Conservation (phyloP, 2,329 filamentous ascomycete species). For the Claviceps lovelessii region DNA sequence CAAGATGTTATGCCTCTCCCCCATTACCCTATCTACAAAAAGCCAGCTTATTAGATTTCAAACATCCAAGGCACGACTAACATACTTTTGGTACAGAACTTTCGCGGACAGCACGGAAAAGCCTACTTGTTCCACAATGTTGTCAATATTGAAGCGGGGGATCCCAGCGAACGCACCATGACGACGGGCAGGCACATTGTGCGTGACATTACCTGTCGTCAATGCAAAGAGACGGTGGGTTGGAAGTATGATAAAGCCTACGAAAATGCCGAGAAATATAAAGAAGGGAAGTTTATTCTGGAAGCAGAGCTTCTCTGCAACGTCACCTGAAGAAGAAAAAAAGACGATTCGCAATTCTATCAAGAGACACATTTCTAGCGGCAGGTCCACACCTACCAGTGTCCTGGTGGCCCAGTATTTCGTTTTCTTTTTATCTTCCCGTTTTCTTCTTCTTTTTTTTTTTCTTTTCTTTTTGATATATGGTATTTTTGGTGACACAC, state of each 20-base stretch:
- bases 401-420: background rate
- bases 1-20: background rate
- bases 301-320: conserved; percentile 80
- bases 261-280: conserved; percentile 87
- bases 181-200: conserved; percentile 92
- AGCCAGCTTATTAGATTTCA: too few species aligned
- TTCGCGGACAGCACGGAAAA: conserved; percentile 95
- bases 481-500: background rate
- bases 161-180: conserved; percentile 92
- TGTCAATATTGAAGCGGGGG: conserved; percentile 74
- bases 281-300: conserved; percentile 95
- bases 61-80: background rate
- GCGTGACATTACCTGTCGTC: conserved; percentile 78
- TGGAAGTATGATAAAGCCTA: conserved; percentile 99
- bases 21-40: too few species aligned
- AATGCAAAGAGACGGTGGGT: conserved; percentile 84
- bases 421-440: too few species aligned
- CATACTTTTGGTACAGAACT: conserved; percentile 49
- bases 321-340: conserved; percentile 34
- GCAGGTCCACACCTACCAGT: background rate
- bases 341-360: background rate
- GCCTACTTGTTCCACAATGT: conserved; percentile 91
- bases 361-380: background rate
- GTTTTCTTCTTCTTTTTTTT: too few species aligned
- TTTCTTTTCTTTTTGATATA: background rate